Evolutionary conservation across 1,284 basidiomycete species (phyloP).

Genomic region (Ceratobasidium sp.): DNA sequence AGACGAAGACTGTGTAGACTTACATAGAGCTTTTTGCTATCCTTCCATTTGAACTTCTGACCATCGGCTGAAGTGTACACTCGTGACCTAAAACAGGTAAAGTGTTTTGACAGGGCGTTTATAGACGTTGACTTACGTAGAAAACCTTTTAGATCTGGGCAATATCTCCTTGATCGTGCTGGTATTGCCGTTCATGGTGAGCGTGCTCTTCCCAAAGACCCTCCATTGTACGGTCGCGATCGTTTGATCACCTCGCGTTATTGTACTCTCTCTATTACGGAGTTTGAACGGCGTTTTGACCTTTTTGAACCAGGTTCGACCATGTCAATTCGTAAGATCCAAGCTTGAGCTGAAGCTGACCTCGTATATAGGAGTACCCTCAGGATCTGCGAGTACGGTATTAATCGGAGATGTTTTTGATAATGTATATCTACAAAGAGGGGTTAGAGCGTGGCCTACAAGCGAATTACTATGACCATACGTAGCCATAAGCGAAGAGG

Average conservation of each 20-base stretch:
- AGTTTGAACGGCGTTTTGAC: not conserved
- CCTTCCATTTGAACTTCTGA: constrained; percentile 13
- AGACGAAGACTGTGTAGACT: not conserved
- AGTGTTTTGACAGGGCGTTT: too few species aligned
- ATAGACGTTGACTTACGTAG: not conserved
- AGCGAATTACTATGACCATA: too few species aligned
- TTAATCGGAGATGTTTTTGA: constrained; percentile 9
- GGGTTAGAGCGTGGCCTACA: not conserved
- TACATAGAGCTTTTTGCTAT: not conserved
- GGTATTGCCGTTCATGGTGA: constrained; percentile 11
- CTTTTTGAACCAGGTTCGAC: constrained; percentile 1
- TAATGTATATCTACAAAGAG: not conserved
- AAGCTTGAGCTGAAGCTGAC: not conserved
- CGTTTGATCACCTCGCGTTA: not conserved
- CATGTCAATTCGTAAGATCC: not conserved
- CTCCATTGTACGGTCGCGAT: constrained; percentile 19
- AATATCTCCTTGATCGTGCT: not conserved
- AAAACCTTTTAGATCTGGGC: not conserved
- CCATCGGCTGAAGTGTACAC: constrained; percentile 13
- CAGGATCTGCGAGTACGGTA: not conserved
- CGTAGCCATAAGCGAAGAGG: too few species aligned
- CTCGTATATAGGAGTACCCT: not conserved
- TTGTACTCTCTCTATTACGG: not conserved
- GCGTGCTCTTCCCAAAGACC: constrained; percentile 4
- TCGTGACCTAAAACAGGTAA: not conserved